phyloP scores from a whole-genome alignment of 345 rosid species.

The Populus euphratica region DNA sequence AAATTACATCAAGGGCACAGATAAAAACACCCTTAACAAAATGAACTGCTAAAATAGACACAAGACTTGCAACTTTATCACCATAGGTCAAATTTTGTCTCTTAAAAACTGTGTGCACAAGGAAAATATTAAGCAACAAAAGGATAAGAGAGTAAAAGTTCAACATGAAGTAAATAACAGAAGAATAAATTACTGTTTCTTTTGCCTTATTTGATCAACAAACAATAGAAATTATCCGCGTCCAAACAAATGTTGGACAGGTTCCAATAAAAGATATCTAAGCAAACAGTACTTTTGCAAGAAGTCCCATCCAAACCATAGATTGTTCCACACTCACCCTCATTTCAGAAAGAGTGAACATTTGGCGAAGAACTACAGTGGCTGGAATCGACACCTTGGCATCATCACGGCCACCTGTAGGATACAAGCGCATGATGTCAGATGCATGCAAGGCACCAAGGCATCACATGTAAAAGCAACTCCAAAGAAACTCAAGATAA shows the following conservation, averaged over 20 bases:
- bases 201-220: neutral
- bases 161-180: neutral
- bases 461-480: neutral
- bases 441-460: neutral
- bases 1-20: neutral
- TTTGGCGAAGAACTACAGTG: conserved; percentile 69
- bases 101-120: neutral
- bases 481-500: neutral
- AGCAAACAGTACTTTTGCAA: neutral
- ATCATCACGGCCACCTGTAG: conserved; percentile 89
- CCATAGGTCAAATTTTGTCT: neutral
- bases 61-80: neutral
- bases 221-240: neutral
- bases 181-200: neutral
- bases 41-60: neutral
- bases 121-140: neutral
- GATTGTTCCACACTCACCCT: conserved; percentile 41
- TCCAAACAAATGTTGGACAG: neutral
- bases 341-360: conserved; percentile 86
- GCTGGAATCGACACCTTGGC: conserved; percentile 73
- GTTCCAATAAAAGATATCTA: neutral
- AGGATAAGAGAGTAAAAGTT: neutral
- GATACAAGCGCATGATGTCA: conserved; percentile 16
- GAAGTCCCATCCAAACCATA: neutral
- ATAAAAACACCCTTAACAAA: neutral